A percentile compares a stretch with the other conserved stretches of the same genome.
Conservation (phyloP, 164 flowering plant species). For the Taxillus chinensis region DNA sequence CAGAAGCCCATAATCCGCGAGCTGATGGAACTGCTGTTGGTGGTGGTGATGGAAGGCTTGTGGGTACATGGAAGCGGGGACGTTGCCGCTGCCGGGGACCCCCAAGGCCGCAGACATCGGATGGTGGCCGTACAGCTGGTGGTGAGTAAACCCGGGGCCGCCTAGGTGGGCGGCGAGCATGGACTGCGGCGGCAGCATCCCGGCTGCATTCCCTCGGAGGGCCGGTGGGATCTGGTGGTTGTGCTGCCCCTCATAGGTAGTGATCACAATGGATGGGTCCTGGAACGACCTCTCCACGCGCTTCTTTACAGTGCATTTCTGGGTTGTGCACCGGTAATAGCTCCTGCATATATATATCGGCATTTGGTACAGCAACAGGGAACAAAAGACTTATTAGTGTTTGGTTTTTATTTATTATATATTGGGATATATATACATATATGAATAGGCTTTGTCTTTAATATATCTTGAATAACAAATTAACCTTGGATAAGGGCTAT, state of each 20-base stretch:
- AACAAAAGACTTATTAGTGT: too few species aligned
- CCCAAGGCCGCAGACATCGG: constrained; percentile 19
- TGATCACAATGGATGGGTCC: constrained; percentile 73
- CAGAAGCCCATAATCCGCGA: constrained; percentile 19
- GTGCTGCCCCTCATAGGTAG: constrained; percentile 91
- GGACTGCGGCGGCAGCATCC: constrained; percentile 26
- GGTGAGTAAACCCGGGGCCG: constrained; percentile 17
- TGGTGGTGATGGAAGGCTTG: constrained; percentile 3
- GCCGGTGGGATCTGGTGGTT: constrained; percentile 72
- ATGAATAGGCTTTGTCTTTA: too few species aligned
- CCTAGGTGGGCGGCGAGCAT: constrained; percentile 22
- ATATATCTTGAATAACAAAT: neutral
- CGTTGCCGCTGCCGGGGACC: constrained; percentile 1
- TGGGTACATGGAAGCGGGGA: constrained; percentile 8
- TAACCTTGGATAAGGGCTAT: constrained; percentile 84
- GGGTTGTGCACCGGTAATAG: constrained; percentile 88
- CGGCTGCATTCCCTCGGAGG: constrained; percentile 46
- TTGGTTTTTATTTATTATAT: too few species aligned
- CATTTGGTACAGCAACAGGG: too few species aligned
- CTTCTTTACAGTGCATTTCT: constrained; percentile 84
- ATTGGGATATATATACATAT: too few species aligned
- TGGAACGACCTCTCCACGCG: constrained; percentile 76
- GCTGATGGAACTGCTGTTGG: constrained; percentile 16
- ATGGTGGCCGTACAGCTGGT: constrained; percentile 34
- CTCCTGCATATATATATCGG: constrained; percentile 36